Conservation (phyloP, 257 asterid genomes). For the Scutellaria minor region DNA sequence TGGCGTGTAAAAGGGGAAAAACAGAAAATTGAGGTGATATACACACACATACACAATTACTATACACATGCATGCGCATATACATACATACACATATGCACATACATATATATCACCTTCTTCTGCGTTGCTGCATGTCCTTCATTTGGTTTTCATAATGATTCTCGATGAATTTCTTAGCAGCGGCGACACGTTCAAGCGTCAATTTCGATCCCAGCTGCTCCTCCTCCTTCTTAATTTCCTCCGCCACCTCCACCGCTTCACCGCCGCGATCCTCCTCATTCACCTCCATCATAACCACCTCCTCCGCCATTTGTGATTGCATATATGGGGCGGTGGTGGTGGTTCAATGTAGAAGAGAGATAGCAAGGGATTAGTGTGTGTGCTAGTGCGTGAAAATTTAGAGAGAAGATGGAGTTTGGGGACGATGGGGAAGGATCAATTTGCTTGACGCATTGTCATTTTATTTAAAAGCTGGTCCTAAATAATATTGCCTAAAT, state of each 20-base stretch:
- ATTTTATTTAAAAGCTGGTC: no score
- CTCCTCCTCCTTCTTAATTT: constrained; percentile 29
- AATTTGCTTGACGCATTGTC: no score
- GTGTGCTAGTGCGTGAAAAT: constrained; percentile 22
- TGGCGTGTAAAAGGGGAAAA: background rate
- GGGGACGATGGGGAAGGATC: background rate
- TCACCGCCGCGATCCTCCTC: constrained; percentile 38
- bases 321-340: background rate
- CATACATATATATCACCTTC: constrained; percentile 40
- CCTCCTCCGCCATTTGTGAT: constrained; percentile 36
- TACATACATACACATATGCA: background rate
- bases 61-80: background rate
- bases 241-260: constrained; percentile 17
- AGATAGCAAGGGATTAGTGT: background rate
- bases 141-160: constrained; percentile 76
- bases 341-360: background rate
- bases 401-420: constrained; percentile 20
- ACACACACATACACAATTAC: background rate
- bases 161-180: constrained; percentile 79
- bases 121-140: constrained; percentile 64
- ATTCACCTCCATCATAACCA: constrained; percentile 23
- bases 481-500: no score
- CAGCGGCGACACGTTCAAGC: constrained; percentile 80
- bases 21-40: background rate
- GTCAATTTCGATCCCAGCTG: constrained; percentile 63